Conservation (phyloP, 495 filamentous ascomycete genomes). For the Glonium stellatum region DNA sequence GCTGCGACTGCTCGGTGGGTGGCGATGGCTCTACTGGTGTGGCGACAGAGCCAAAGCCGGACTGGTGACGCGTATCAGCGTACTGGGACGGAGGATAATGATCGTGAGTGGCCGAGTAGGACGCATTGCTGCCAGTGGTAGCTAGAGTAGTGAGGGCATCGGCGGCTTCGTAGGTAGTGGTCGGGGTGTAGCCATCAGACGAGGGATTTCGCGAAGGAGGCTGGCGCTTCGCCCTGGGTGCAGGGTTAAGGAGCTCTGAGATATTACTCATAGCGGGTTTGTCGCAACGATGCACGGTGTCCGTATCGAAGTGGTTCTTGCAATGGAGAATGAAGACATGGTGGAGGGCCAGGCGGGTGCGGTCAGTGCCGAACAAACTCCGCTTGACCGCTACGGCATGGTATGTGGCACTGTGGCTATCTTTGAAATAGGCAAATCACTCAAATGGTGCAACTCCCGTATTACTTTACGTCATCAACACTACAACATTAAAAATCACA, state of each 20-base stretch:
- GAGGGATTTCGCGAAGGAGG: slow-evolving; percentile 4
- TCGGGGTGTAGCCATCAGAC: slow-evolving; percentile 7
- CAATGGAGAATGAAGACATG: background rate
- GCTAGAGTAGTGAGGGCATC: slow-evolving; percentile 32
- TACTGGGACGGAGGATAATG: slow-evolving; percentile 16
- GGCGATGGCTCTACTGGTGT: slow-evolving; percentile 31
- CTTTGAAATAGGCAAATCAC: too few relatives aligned
- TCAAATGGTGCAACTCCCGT: too few relatives aligned
- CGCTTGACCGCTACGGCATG: too few relatives aligned
- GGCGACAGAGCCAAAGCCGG: slow-evolving; percentile 24
- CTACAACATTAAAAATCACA: too few relatives aligned
- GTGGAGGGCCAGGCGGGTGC: background rate
- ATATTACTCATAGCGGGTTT: slow-evolving; percentile 21
- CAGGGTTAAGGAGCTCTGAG: slow-evolving; percentile 26
- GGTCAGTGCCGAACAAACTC: too few relatives aligned
- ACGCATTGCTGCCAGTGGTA: slow-evolving; percentile 12
- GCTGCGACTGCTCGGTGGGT: slow-evolving; percentile 23
- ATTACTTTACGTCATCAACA: too few relatives aligned
- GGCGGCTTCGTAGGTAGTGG: slow-evolving; percentile 31
- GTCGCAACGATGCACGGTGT: background rate
- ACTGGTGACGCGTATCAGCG: slow-evolving; percentile 14
- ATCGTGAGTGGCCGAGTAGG: slow-evolving; percentile 15
- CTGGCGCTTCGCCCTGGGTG: slow-evolving; percentile 5
- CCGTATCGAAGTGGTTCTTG: background rate
- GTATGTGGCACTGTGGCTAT: too few relatives aligned